phyloP scores from a whole-genome alignment of 257 asterid genomes.

The Vinca minor region DNA sequence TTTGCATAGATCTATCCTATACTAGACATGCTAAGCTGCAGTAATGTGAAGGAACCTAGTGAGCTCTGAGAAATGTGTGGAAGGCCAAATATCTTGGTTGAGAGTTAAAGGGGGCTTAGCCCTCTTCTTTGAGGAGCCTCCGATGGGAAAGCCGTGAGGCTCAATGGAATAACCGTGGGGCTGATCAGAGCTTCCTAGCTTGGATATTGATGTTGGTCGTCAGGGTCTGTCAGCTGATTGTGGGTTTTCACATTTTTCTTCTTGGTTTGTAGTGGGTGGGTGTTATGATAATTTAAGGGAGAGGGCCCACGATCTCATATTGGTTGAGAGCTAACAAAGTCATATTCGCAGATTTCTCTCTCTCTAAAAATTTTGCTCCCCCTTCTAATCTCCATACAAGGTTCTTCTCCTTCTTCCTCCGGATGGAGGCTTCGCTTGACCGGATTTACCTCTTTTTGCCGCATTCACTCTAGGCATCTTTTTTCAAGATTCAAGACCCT shows the following conservation, averaged over 20 bases:
- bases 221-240: background rate
- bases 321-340: background rate
- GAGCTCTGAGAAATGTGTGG: no score
- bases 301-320: background rate
- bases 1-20: background rate
- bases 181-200: no score
- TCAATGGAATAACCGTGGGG: background rate
- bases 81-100: background rate
- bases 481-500: no score
- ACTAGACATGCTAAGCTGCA: background rate
- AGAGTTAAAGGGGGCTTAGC: background rate
- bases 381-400: no score
- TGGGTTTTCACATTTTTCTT: background rate
- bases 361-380: no score
- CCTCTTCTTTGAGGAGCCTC: background rate
- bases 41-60: background rate
- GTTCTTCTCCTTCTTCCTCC: no score
- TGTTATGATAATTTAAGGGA: background rate
- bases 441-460: no score
- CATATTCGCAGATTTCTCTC: no score
- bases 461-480: no score
- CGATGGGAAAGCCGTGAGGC: background rate
- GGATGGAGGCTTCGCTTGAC: no score
- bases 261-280: background rate
- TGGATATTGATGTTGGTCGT: no score